Evolutionary conservation across 345 rosid species (phyloP).

Genomic region (Camelina neglecta): DNA sequence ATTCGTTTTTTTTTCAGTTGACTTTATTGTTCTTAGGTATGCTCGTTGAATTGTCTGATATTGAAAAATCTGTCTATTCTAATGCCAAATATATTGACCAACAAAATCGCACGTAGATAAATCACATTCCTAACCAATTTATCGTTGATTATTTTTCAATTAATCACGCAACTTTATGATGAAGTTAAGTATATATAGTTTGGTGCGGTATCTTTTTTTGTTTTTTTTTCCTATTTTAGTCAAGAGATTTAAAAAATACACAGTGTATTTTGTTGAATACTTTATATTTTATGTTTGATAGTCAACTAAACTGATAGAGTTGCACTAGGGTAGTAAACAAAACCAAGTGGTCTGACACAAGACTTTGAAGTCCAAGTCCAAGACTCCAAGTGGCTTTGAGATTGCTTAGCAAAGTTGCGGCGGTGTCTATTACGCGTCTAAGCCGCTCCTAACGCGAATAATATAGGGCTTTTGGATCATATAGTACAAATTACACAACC

Average conservation of each 20-base stretch:
- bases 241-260: not conserved
- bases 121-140: not conserved
- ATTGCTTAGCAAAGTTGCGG: conserved; percentile 6
- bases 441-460: not conserved
- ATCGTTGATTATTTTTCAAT: not conserved
- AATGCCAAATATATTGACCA: conserved; percentile 4
- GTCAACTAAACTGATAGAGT: conserved; percentile 22
- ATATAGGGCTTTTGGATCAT: not conserved
- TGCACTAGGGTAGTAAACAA: conserved; percentile 14
- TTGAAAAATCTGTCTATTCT: not conserved
- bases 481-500: not conserved
- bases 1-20: not conserved
- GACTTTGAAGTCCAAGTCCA: conserved; percentile 39
- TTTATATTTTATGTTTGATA: not conserved
- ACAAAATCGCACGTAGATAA: not conserved
- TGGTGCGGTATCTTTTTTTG: not conserved
- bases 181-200: not conserved
- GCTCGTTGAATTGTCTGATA: conserved; percentile 10
- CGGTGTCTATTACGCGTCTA: conserved; percentile 22
- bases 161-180: not conserved
- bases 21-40: conserved; percentile 7
- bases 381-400: conserved; percentile 22
- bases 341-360: conserved; percentile 7
- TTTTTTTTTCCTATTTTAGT: not conserved
- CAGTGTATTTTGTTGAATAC: not conserved